These are phyloP conservation scores for Mycena leptocephala DNA, from an alignment of 768 basidiomycete species.

Conservation along the genomic window DNA sequence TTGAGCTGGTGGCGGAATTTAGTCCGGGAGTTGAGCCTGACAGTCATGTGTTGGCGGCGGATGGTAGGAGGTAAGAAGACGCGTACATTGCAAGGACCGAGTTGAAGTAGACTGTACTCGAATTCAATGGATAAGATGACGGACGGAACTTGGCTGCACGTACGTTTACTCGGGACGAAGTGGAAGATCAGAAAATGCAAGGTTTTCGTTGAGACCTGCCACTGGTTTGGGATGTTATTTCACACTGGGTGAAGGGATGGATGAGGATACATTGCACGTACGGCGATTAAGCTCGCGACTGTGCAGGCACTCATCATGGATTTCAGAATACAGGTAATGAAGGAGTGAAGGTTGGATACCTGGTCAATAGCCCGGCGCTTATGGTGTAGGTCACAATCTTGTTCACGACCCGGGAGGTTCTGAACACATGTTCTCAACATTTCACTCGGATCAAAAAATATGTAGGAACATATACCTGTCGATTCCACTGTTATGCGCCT, in stretches of 20 bases:
- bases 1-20: too few species aligned
- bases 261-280: too few species aligned
- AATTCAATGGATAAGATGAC: neutral
- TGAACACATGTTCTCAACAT: neutral
- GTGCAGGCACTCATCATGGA: neutral
- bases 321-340: neutral
- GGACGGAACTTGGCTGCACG: neutral
- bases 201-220: neutral
- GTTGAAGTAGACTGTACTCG: neutral
- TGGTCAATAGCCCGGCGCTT: neutral
- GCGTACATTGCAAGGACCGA: neutral
- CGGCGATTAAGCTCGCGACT: neutral
- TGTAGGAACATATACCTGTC: neutral
- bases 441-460: neutral
- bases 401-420: neutral
- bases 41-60: neutral
- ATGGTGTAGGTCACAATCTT: neutral
- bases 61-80: neutral
- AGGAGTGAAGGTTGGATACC: neutral
- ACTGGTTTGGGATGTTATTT: neutral
- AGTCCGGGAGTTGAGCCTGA: neutral
- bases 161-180: neutral
- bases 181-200: neutral
- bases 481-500: neutral
- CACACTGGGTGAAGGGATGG: neutral